Evolutionary conservation across 2,329 filamentous ascomycete species (phyloP).

Genomic region (Claviceps quebecensis): DNA sequence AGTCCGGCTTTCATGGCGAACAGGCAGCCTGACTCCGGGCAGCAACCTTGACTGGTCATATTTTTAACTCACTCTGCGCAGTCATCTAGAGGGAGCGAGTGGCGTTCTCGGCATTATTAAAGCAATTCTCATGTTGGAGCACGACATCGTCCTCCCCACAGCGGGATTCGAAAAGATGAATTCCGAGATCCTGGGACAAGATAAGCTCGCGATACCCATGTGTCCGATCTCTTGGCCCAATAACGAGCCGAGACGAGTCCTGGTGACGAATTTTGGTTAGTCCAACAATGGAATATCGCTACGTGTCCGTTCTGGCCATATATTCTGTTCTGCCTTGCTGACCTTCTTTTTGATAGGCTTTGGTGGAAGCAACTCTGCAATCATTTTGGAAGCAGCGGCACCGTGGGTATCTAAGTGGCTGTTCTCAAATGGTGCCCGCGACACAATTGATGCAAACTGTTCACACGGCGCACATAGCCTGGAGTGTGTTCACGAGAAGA

Average conservation of each 20-base stretch:
- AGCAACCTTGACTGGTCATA: not conserved
- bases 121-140: conserved; percentile 13
- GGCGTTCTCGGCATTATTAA: conserved; percentile 15
- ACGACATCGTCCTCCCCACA: conserved; percentile 13
- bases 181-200: conserved; percentile 4
- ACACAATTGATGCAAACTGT: not conserved
- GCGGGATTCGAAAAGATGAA: conserved; percentile 14
- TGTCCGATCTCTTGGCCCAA: conserved; percentile 10
- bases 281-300: not conserved
- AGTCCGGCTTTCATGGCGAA: not conserved
- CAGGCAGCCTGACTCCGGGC: not conserved
- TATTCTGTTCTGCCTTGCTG: not conserved
- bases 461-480: not conserved
- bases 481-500: not conserved
- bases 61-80: not conserved
- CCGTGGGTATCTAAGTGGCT: not conserved
- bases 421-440: not conserved
- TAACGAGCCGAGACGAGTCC: conserved; percentile 7
- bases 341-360: conserved; percentile 4
- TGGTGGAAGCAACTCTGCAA: conserved; percentile 12
- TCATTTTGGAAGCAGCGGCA: conserved; percentile 6
- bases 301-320: not conserved
- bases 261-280: conserved; percentile 14
- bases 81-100: conserved; percentile 13
- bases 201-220: conserved; percentile 6